Base-by-base conservation (phyloP, 768 basidiomycete species). In the Phanerochaete sordida region DNA sequence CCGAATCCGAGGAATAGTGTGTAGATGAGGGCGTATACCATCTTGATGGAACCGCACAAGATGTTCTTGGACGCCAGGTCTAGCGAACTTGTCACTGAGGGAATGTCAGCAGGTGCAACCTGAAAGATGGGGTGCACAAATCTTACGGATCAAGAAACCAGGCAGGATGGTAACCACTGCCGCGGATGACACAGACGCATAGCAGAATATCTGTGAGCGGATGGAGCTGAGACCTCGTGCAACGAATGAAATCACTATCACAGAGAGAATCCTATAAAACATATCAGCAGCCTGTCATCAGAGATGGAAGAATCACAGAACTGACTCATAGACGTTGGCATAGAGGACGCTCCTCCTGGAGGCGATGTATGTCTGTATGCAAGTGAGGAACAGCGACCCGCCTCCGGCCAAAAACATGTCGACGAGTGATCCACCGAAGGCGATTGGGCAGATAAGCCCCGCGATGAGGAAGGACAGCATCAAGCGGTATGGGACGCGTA, bases 291-390 rank as follows among this genome's bases (percentile, higher is more conserved):
- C 28, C 55, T 3, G 35, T 46, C 23, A 46, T n/a, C 13, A 23
- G 11, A 12, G 21, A 16, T 48, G 59, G 24, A 31, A 39, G 35
- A 16, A 5, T 39, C 8, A 44, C 50, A 45, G 7, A 15, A 77
- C 88, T 72, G 68, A 94, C 94, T 96, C 94, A 64, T 94, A 95
- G 54, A 95, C 91, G 66, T 93, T 94, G 49, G 91, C 90, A 70
- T 93, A 94, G 69, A 94, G 78, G 0, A 86, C 78, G 67, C 87
- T 92, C 72, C 88, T 90, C 44, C 80, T 77, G 13, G 82, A 77
- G 16, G 90, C 91, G 16, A 91, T 84, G 54, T 77, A 79, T 30
- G 92, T 82, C 65, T 93, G 91, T 61, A 95, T 78, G 66, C 83
- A 79, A 49, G 82, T 81, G 50, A 95, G 75, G 51, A 88, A 68